Percentiles rank a stretch among this genome's conserved stretches.
phyloP scores from a whole-genome alignment of 805 yeast species.

The Geotrichum ghanense region DNA sequence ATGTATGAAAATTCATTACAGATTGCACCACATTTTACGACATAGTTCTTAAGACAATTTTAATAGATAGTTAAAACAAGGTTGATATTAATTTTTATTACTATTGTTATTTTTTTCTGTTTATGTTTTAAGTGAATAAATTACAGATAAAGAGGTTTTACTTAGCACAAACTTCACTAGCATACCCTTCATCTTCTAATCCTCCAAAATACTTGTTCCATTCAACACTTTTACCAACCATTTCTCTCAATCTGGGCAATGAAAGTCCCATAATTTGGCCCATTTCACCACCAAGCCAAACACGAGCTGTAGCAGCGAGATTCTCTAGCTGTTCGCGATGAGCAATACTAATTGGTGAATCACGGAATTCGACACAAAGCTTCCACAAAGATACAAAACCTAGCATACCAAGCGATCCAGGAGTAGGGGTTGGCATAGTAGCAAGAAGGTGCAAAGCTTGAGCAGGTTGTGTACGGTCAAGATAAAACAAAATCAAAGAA shows the following conservation, averaged over 20 bases:
- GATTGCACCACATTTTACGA: too few relatives aligned
- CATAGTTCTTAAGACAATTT: too few relatives aligned
- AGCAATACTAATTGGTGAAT: constrained; percentile 9
- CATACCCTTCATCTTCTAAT: constrained; percentile 20
- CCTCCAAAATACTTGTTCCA: constrained; percentile 23
- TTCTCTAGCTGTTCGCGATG: constrained; percentile 13
- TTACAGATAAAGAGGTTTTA: too few relatives aligned
- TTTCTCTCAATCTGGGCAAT: constrained; percentile 18
- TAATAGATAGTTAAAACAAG: too few relatives aligned
- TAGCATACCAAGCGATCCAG: constrained; percentile 19
- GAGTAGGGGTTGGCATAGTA: constrained; percentile 5
- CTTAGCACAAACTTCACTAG: too few relatives aligned
- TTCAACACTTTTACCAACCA: constrained; percentile 23
- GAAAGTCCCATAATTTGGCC: constrained; percentile 21
- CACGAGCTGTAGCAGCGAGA: constrained; percentile 18
- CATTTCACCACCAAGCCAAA: constrained; percentile 27
- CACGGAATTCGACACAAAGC: constrained; percentile 13
- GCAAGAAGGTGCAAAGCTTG: constrained; percentile 10
- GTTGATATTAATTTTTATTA: too few relatives aligned
- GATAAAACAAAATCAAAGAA: constrained; percentile 15
- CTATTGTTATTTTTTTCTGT: too few relatives aligned
- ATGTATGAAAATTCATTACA: too few relatives aligned
- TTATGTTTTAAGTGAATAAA: too few relatives aligned
- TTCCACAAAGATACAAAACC: constrained; percentile 22
- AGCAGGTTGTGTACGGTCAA: constrained; percentile 8